Base-by-base conservation (phyloP, 768 basidiomycete genomes). In the Amylocystis lapponica region DNA sequence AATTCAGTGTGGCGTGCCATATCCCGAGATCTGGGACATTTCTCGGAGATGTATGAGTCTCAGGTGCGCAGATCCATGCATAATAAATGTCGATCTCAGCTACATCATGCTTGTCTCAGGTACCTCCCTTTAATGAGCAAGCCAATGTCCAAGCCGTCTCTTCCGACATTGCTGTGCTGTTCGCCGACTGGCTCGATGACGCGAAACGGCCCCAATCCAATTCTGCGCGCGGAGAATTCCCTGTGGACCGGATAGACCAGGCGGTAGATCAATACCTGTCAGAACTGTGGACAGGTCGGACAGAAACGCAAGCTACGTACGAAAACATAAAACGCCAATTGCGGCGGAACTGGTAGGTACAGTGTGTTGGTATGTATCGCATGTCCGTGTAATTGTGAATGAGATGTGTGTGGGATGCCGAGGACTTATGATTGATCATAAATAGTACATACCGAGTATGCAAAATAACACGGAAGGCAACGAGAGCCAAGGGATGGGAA, bases 51-150 rank as follows among this genome's bases (percentile, higher is more conserved):
- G 60, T 62, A 62, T 35, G 60, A 62, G 59, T 87, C 86, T 20
- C 86, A 91, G 68, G 93, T 92, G 62, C 55, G 43, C 29, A 41
- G 21, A 39, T n/a, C n/a, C n/a, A n/a, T 13, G 2, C 5, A 25
- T 26, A 39, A 44, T 41, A 41, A 23, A 46, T 45, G 39, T 41
- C 44, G 11, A 31, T 35, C 21, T 35, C 10, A 14, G 27, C 23
- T 29, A 5, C 21, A 32, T 39, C 25, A 53, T 49, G 38, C 21
- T 22, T 14, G 46, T 25, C 26, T 4, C 49, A 89, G 86, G 75
- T 89, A 17, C 85, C 88, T 13, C 86, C 88, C 6, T 92, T 89
- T 69, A 86, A 88, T 56, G 77, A 79, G 36, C 87, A 87, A 55
- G 71, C 70, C 26, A 86, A 86, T 48, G 83, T 89, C 3, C 86